phyloP scores from a whole-genome alignment of 2,329 filamentous ascomycete genomes.

The Diaporthe helianthi region DNA sequence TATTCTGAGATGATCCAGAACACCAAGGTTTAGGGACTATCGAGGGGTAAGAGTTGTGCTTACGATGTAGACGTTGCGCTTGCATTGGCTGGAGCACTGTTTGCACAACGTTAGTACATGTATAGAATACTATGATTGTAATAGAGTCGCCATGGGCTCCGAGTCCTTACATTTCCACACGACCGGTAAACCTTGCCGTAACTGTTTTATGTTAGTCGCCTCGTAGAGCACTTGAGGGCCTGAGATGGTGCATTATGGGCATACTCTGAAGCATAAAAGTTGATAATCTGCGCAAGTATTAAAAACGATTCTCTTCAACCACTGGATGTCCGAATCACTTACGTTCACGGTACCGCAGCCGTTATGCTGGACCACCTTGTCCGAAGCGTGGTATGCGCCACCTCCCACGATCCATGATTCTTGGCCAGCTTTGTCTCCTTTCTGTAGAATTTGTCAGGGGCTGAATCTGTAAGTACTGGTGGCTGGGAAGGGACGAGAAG shows the following conservation, averaged over 20 bases:
- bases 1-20: background rate
- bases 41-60: background rate
- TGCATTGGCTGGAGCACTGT: conserved; percentile 41
- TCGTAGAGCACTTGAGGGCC: background rate
- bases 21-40: background rate
- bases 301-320: no score
- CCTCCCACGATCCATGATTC: background rate
- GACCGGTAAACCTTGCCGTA: conserved; percentile 15
- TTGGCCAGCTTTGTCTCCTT: conserved; percentile 2
- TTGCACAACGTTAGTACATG: background rate
- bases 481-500: background rate
- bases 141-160: no score
- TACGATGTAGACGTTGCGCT: conserved; percentile 51
- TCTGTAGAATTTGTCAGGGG: background rate
- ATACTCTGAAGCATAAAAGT: conserved; percentile 8
- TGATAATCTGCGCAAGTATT: background rate
- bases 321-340: no score
- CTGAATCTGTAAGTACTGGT: background rate
- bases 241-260: background rate
- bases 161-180: conserved; percentile 17
- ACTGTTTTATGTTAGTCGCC: background rate
- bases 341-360: conserved; percentile 19
- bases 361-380: conserved; percentile 2
- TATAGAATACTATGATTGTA: background rate
- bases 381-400: background rate